Evolutionary conservation across 306 rosid genomes (phyloP).

Genomic region (Heteromeles arbutifolia): DNA sequence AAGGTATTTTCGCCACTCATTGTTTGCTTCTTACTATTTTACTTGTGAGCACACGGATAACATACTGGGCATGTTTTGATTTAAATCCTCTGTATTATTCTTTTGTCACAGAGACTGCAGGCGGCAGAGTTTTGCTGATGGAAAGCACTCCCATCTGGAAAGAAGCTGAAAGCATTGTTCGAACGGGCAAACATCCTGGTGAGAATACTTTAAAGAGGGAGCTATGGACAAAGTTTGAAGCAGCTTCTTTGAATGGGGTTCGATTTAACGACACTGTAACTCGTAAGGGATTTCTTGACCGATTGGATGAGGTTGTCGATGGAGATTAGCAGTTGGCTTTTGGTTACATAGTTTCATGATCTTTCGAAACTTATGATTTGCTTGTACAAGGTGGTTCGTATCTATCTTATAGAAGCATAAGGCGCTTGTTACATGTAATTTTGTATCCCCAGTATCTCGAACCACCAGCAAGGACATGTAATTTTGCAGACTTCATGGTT

Average conservation of each 20-base stretch:
- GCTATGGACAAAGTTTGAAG: slow-evolving; percentile 84
- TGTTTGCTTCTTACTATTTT: background rate
- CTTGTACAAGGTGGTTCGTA: slow-evolving; percentile 20
- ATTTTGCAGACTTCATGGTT: background rate
- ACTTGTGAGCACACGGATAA: slow-evolving; percentile 3
- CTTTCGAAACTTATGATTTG: background rate
- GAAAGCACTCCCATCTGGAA: slow-evolving; percentile 64
- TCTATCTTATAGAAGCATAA: background rate
- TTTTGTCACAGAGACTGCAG: slow-evolving; percentile 31
- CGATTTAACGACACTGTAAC: slow-evolving; percentile 19
- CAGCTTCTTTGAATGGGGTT: slow-evolving; percentile 45
- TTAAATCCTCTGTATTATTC: background rate
- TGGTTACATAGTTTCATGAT: slow-evolving; percentile 8
- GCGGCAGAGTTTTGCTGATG: slow-evolving; percentile 21
- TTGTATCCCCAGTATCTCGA: background rate
- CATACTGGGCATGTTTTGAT: background rate
- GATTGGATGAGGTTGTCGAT: slow-evolving; percentile 79
- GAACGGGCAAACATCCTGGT: slow-evolving; percentile 57
- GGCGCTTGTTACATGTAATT: background rate
- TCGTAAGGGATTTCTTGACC: slow-evolving; percentile 69
- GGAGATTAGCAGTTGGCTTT: slow-evolving; percentile 1
- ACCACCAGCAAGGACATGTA: background rate
- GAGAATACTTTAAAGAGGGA: slow-evolving; percentile 91
- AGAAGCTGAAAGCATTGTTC: slow-evolving; percentile 44
- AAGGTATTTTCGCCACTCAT: slow-evolving; percentile 38